Percentiles rank a stretch among this genome's conserved stretches.
These are phyloP conservation scores for Phytophthora hybrid DNA, from an alignment of 352 stramenopile genomes.

Conservation along the genomic window DNA sequence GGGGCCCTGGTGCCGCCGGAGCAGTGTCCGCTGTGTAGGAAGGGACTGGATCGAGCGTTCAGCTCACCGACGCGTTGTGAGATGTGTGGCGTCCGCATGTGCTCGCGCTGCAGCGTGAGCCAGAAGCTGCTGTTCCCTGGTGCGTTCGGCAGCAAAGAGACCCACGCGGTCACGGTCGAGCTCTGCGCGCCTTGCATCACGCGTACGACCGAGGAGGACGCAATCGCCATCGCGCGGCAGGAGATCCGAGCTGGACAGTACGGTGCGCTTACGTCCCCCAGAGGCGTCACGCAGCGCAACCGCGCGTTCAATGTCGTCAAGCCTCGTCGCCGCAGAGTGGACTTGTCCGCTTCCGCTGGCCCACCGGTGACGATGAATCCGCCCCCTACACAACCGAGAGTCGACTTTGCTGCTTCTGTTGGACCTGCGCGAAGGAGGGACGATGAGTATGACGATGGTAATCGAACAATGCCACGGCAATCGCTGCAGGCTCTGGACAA, in stretches of 20 bases:
- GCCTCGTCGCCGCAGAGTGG: constrained; percentile 7
- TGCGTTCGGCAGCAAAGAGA: constrained; percentile 30
- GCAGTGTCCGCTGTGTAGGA: constrained; percentile 27
- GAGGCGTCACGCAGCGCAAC: constrained; percentile 19
- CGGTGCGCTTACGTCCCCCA: constrained; percentile 30
- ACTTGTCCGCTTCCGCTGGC: constrained; percentile 32
- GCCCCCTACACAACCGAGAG: constrained; percentile 14
- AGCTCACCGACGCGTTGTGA: constrained; percentile 33
- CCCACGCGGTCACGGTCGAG: constrained; percentile 28
- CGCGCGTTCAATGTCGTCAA: constrained; percentile 17
- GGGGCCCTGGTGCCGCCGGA: constrained; percentile 11
- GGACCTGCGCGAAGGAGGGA: constrained; percentile 6
- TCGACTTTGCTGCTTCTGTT: constrained; percentile 30
- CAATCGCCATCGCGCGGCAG: constrained; percentile 35
- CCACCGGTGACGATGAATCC: constrained; percentile 10
- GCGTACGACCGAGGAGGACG: constrained; percentile 31
- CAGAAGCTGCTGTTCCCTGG: constrained; percentile 40
- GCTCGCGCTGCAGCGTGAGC: constrained; percentile 36
- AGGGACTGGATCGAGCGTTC: constrained; percentile 29
- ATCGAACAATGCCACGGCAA: constrained; percentile 21
- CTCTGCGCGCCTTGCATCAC: constrained; percentile 40
- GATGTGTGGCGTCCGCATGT: constrained; percentile 43
- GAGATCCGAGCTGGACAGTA: constrained; percentile 49
- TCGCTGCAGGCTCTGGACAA: constrained; percentile 29
- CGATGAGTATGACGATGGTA: background rate